Base-by-base conservation (phyloP, 176 grass and related monocot genomes). In the Ananas comosus region DNA sequence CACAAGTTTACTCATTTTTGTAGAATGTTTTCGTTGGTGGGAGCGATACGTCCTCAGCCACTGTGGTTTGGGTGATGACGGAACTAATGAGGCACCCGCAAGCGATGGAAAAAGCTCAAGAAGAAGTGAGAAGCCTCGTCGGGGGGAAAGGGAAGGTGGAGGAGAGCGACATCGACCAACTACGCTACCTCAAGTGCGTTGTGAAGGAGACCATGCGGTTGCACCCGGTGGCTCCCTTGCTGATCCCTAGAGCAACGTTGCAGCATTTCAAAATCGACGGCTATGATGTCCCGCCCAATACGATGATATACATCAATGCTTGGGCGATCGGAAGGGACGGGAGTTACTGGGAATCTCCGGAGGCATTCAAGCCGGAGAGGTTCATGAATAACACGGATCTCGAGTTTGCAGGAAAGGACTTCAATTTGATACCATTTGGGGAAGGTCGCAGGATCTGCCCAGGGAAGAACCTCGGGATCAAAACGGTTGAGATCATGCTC, bases 391-490 rank as follows among this genome's bases (percentile, higher is more conserved):
- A 47, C 9, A 7, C 33, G 33, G 13, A 19, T 9, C 3, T 74
- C 1, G 85, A 81, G 10, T 80, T 67, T 13, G 70, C 67, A n/a
- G 78, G 85, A 17, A 65, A 52, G 0, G n/a, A 88, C 28, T 76
- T 71, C 22, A 69, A 81, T 64, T 77, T 83, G 50, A 65, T 77
- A 5, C 85, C 81, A 0, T 84, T 84, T 13, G 69, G 85, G 1
- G 73, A 77, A 1, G 85, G 77, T 1, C 73, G 81, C 9, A 57
- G 85, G 33, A 70, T 68, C 7, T 88, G 85, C 22, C 81, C 85
- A 0, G 81, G 80, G 2, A 79, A 58, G 1, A 21, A 12, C 13
- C 79, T 87, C 11, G 67, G 58, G 6, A 12, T 51, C 0, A 51
- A 50, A 6, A 76, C 57, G 14, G 11, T 80, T 1, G 80, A 87